Evolutionary conservation across 208 protist species (phyloP).

Genomic region (Balamuthia mandrillaris): DNA sequence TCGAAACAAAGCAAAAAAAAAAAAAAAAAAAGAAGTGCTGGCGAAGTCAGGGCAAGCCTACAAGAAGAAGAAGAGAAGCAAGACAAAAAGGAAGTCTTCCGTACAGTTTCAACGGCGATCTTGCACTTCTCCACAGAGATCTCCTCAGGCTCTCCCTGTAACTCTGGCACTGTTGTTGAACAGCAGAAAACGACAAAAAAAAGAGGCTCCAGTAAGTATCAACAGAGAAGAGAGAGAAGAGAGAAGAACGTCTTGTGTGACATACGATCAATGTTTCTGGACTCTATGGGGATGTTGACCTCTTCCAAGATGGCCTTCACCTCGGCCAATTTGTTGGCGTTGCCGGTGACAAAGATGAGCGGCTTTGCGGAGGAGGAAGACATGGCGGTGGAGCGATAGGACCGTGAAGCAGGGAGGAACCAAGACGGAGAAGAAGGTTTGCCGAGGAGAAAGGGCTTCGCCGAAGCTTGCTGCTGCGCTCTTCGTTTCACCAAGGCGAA

Average conservation of each 20-base stretch:
- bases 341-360: constrained; percentile 90
- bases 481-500: too few species aligned
- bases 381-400: too few species aligned
- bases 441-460: too few species aligned
- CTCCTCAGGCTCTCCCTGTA: constrained; percentile 86
- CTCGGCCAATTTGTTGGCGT: constrained; percentile 93
- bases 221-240: neutral
- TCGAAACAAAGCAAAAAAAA: neutral
- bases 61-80: neutral
- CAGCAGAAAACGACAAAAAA: neutral
- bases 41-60: too few species aligned
- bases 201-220: too few species aligned
- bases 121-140: constrained; percentile 88
- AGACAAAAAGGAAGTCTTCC: constrained; percentile 39
- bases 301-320: constrained; percentile 78
- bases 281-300: constrained; percentile 61
- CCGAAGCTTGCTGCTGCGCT: too few species aligned
- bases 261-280: constrained; percentile 71
- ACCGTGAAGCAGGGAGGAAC: too few species aligned
- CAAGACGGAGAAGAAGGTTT: too few species aligned
- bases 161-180: constrained; percentile 81
- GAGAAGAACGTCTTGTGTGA: too few species aligned
- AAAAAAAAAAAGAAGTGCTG: neutral
- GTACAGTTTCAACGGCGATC: constrained; percentile 75
- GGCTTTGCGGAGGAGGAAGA: too few species aligned